phyloP scores from a whole-genome alignment of 2,329 filamentous ascomycete genomes.

The Aspergillus fumigatiaffinis region DNA sequence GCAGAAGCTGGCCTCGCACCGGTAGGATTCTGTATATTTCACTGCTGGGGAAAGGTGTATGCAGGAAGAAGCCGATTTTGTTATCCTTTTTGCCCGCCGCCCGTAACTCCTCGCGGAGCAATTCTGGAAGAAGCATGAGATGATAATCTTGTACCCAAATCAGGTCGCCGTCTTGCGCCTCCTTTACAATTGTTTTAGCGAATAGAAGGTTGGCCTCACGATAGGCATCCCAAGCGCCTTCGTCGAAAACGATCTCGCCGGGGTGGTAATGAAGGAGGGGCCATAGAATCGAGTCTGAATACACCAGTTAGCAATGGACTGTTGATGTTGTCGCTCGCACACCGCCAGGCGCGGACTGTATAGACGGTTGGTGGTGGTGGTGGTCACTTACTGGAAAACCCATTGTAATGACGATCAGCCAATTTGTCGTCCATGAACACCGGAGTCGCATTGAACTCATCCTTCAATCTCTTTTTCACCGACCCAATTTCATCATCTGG shows the following conservation, averaged over 20 bases:
- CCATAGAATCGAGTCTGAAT: constrained; percentile 89
- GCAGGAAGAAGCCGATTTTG: constrained; percentile 97
- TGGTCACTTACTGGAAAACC: constrained; percentile 72
- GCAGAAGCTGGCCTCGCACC: constrained; percentile 81
- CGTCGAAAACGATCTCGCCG: constrained; percentile 96
- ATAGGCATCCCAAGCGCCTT: constrained; percentile 90
- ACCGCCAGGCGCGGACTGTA: not conserved
- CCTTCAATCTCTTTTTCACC: constrained; percentile 70
- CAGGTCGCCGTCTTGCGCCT: constrained; percentile 88
- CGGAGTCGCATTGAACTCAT: constrained; percentile 80
- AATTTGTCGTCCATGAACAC: constrained; percentile 88
- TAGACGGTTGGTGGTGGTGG: not conserved
- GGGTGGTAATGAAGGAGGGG: constrained; percentile 98
- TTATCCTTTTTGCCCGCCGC: constrained; percentile 72
- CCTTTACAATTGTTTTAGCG: constrained; percentile 78
- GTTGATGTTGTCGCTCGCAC: not conserved
- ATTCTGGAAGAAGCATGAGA: constrained; percentile 90
- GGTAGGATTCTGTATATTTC: constrained; percentile 96
- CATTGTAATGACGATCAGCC: constrained; percentile 90
- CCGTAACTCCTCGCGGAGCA: constrained; percentile 86
- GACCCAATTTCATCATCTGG: constrained; percentile 71
- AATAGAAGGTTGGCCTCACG: constrained; percentile 90
- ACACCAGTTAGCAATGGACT: not conserved
- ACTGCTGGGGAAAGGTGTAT: constrained; percentile 94
- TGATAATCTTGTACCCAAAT: constrained; percentile 99